These are phyloP conservation scores for Leccinum subtestaceum DNA, from an alignment of 768 basidiomycete species.

Conservation along the genomic window DNA sequence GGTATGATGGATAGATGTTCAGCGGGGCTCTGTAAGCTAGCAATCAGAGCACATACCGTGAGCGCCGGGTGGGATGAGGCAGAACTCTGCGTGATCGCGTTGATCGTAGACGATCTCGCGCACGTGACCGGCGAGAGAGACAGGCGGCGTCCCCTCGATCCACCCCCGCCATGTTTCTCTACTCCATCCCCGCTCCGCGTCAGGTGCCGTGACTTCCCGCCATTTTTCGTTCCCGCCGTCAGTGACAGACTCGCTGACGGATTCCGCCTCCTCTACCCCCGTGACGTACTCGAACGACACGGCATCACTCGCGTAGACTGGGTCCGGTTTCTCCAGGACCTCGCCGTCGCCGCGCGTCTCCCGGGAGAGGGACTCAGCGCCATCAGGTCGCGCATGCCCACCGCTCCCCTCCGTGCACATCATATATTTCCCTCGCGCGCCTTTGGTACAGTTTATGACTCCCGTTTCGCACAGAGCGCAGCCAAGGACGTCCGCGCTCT, in stretches of 20 bases:
- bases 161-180: constrained; percentile 32
- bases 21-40: neutral
- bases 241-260: constrained; percentile 22
- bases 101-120: constrained; percentile 30
- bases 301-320: constrained; percentile 28
- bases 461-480: constrained; percentile 16
- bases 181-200: constrained; percentile 26
- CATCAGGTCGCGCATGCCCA: constrained; percentile 19
- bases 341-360: constrained; percentile 28
- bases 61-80: constrained; percentile 15
- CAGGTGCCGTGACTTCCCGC: constrained; percentile 26
- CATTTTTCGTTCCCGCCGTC: constrained; percentile 26
- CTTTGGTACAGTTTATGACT: constrained; percentile 21
- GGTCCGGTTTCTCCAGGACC: constrained; percentile 31
- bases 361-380: neutral
- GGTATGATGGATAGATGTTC: neutral
- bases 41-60: constrained; percentile 7
- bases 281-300: constrained; percentile 24
- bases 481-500: constrained; percentile 26
- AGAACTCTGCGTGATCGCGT: constrained; percentile 26
- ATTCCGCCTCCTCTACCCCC: constrained; percentile 28
- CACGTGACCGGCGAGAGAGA: constrained; percentile 21
- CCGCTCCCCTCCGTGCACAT: constrained; percentile 10
- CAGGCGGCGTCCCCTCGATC: constrained; percentile 27
- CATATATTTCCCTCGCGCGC: constrained; percentile 15